A percentile compares a stretch with the other conserved stretches of the same genome.
Evolutionary conservation across 805 yeast species (phyloP).

Genomic region (Kodamaea restingae): DNA sequence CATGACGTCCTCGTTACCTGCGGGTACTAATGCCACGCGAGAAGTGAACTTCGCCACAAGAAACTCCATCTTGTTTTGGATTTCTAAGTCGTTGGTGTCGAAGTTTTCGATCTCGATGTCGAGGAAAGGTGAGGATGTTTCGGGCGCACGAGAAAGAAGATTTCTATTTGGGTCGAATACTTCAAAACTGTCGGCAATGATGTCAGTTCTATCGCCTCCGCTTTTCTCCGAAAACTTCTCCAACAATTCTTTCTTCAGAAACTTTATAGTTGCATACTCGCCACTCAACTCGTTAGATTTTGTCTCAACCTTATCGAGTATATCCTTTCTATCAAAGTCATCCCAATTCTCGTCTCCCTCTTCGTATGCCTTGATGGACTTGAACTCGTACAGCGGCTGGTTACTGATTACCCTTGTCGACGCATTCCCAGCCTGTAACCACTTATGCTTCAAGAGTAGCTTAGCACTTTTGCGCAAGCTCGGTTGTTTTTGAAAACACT

Average conservation of each 20-base stretch:
- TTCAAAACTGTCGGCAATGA: too few species aligned
- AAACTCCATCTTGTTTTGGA: conserved; percentile 38
- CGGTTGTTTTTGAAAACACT: conserved; percentile 73
- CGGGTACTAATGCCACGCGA: conserved; percentile 28
- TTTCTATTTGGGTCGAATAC: background rate
- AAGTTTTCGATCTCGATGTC: conserved; percentile 35
- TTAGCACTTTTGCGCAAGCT: conserved; percentile 52
- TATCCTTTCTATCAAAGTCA: conserved; percentile 18
- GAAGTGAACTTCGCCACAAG: conserved; percentile 29
- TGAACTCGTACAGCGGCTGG: conserved; percentile 6
- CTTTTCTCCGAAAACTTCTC: conserved; percentile 27
- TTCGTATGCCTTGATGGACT: conserved; percentile 23
- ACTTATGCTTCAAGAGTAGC: conserved; percentile 53
- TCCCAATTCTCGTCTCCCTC: conserved; percentile 38
- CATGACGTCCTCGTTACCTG: conserved; percentile 28
- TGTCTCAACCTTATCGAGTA: conserved; percentile 9
- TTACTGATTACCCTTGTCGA: conserved; percentile 2
- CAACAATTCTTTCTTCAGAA: conserved; percentile 26
- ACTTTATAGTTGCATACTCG: conserved; percentile 2
- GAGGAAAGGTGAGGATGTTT: conserved; percentile 13
- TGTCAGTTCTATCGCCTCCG: too few species aligned
- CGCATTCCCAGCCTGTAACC: conserved; percentile 42
- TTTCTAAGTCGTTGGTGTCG: conserved; percentile 40
- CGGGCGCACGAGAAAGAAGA: background rate
- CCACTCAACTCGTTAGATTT: background rate